Percentiles rank a stretch among this genome's conserved stretches.
phyloP scores from a whole-genome alignment of 345 rosid species.

The Firmiana major region DNA sequence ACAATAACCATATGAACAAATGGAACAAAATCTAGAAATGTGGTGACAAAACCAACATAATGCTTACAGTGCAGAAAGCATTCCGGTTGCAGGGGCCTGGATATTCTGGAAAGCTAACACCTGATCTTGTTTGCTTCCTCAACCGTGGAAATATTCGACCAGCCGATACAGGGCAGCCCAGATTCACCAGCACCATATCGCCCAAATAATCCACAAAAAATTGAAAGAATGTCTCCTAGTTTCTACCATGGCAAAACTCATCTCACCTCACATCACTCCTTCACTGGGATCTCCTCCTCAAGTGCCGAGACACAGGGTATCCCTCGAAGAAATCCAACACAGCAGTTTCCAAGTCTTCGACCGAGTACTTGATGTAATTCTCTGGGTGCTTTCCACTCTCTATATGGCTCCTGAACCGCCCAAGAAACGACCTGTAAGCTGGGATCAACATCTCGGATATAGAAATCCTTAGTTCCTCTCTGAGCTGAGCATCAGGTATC shows the following conservation, averaged over 20 bases:
- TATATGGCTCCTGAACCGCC: constrained; percentile 84
- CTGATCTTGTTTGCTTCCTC: constrained; percentile 1
- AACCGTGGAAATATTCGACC: neutral
- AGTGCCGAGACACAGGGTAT: constrained; percentile 60
- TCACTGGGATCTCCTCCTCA: constrained; percentile 74
- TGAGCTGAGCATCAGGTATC: constrained; percentile 73
- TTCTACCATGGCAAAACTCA: constrained; percentile 38
- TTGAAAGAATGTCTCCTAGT: constrained; percentile 59
- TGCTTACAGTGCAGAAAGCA: constrained; percentile 55
- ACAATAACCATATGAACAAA: constrained; percentile 51
- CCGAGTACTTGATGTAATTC: constrained; percentile 81
- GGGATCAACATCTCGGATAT: constrained; percentile 81
- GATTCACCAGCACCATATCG: constrained; percentile 28
- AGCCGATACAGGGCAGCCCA: constrained; percentile 19
- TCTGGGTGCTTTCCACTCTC: constrained; percentile 96
- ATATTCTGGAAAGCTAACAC: constrained; percentile 19
- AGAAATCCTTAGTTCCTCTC: constrained; percentile 90
- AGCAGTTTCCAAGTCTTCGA: constrained; percentile 78
- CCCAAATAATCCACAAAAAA: constrained; percentile 51
- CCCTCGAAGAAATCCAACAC: constrained; percentile 97
- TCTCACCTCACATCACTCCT: constrained; percentile 12
- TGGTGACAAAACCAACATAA: constrained; percentile 34
- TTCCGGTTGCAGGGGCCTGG: constrained; percentile 36
- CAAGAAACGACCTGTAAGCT: constrained; percentile 89
- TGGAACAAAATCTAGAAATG: constrained; percentile 43